phyloP scores from a whole-genome alignment of 371 early-diverging fungal species.

The Mucor indicus region DNA sequence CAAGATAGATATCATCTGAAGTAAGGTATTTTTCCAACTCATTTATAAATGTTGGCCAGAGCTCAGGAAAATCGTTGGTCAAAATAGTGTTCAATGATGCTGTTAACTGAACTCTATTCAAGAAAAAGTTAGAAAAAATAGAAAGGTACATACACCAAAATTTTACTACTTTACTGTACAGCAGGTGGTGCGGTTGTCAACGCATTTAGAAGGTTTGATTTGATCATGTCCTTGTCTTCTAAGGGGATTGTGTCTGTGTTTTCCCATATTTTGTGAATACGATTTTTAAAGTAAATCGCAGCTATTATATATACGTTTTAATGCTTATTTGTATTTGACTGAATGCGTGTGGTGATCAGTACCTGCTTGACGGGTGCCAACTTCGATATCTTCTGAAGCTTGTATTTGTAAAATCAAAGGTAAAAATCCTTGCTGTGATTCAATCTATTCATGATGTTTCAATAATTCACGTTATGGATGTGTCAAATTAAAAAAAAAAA shows the following conservation, averaged over 20 bases:
- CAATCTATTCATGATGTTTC: slow-evolving; percentile 37
- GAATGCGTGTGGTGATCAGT: not conserved
- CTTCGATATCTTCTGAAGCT: slow-evolving; percentile 57
- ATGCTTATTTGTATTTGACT: too few species aligned
- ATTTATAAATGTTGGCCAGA: slow-evolving; percentile 81
- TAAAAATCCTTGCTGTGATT: slow-evolving; percentile 60
- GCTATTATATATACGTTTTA: slow-evolving; percentile 41
- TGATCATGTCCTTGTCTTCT: slow-evolving; percentile 68
- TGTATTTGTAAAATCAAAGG: slow-evolving; percentile 71
- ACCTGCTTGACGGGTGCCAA: slow-evolving; percentile 79
- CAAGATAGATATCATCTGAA: slow-evolving; percentile 58
- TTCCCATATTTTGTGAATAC: slow-evolving; percentile 74
- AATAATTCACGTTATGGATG: not conserved
- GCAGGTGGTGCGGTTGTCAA: slow-evolving; percentile 62
- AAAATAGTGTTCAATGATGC: slow-evolving; percentile 68
- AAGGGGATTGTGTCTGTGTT: slow-evolving; percentile 52
- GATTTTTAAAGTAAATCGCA: slow-evolving; percentile 94
- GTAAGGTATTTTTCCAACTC: slow-evolving; percentile 61
- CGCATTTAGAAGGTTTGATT: slow-evolving; percentile 71
- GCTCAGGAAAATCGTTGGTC: slow-evolving; percentile 69
- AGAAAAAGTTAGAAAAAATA: not conserved
- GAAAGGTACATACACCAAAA: not conserved
- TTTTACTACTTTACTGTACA: slow-evolving; percentile 55
- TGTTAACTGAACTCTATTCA: slow-evolving; percentile 67
- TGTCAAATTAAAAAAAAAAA: not conserved